Percentiles rank a stretch among this genome's conserved stretches.
Evolutionary conservation across 2,329 filamentous ascomycete genomes (phyloP).

Genomic region (Trichoderma oligosporum): DNA sequence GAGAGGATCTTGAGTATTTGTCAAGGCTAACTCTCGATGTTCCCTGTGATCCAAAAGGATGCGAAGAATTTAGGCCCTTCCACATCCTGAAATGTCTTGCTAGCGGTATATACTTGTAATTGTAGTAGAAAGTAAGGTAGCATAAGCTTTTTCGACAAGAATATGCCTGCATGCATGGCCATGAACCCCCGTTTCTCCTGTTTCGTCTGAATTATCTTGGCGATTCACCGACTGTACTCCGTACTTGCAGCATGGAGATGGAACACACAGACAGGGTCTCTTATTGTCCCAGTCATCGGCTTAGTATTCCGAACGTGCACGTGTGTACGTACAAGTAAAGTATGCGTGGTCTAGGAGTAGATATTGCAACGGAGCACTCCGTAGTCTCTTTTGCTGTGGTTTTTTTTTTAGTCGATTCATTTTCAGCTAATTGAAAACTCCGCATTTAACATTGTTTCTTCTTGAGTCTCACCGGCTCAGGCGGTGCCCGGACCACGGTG

Average conservation of each 20-base stretch:
- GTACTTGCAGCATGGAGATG: slow-evolving; percentile 9
- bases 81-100: slow-evolving; percentile 3
- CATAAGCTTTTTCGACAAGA: neutral
- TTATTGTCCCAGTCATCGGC: neutral
- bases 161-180: slow-evolving; percentile 7
- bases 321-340: too few relatives aligned
- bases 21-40: neutral
- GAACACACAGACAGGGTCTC: neutral
- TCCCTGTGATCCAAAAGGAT: neutral
- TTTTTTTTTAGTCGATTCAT: neutral
- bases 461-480: slow-evolving; percentile 8
- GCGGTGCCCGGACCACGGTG: slow-evolving; percentile 4
- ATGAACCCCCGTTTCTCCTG: slow-evolving; percentile 13
- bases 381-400: too few relatives aligned
- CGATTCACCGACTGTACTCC: slow-evolving; percentile 2
- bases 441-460: neutral
- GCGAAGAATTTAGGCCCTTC: slow-evolving; percentile 5
- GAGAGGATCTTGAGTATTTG: too few relatives aligned
- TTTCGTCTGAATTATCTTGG: slow-evolving; percentile 16
- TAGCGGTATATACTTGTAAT: too few relatives aligned
- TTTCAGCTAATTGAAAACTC: neutral
- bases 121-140: neutral
- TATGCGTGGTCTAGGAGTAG: too few relatives aligned
- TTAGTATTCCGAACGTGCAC: slow-evolving; percentile 11
- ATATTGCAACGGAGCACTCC: slow-evolving; percentile 8